phyloP scores from a whole-genome alignment of 2,329 filamentous ascomycete species.

The Cladophialophora bantiana region DNA sequence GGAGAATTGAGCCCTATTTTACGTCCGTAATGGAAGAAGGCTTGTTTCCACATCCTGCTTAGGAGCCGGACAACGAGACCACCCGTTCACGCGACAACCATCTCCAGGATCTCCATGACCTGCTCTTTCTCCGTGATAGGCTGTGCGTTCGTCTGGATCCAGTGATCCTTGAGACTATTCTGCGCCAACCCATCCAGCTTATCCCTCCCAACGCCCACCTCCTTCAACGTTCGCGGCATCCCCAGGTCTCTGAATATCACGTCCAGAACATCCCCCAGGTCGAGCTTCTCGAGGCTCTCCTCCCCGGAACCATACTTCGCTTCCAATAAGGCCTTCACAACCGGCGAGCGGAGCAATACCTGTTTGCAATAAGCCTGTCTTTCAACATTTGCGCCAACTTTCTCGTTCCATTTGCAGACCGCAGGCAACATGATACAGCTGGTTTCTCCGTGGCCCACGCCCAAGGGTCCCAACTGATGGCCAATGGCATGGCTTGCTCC shows the following conservation, averaged over 20 bases:
- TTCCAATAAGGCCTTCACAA: conserved; percentile 49
- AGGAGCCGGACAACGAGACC: background rate
- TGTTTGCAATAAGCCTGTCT: conserved; percentile 52
- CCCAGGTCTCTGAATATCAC: conserved; percentile 59
- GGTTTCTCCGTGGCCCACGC: conserved; percentile 67
- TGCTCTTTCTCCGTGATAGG: conserved; percentile 56
- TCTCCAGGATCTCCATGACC: conserved; percentile 61
- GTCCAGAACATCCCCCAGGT: conserved; percentile 62
- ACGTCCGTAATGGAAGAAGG: background rate
- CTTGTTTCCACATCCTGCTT: background rate
- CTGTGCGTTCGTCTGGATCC: conserved; percentile 60
- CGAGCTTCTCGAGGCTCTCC: conserved; percentile 43
- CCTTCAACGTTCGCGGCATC: conserved; percentile 61
- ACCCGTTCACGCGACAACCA: conserved; percentile 42
- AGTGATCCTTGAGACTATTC: conserved; percentile 59
- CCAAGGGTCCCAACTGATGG: conserved; percentile 61
- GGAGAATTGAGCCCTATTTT: background rate
- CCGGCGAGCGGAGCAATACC: conserved; percentile 50
- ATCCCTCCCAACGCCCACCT: conserved; percentile 59
- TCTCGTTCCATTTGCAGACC: conserved; percentile 64
- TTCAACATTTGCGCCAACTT: conserved; percentile 51
- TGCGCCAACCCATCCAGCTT: conserved; percentile 57
- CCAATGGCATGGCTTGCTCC: conserved; percentile 62
- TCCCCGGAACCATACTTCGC: conserved; percentile 34
- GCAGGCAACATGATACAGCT: conserved; percentile 63